Base-by-base conservation (phyloP, 805 yeast species). In the Wickerhamiella shivajii region DNA sequence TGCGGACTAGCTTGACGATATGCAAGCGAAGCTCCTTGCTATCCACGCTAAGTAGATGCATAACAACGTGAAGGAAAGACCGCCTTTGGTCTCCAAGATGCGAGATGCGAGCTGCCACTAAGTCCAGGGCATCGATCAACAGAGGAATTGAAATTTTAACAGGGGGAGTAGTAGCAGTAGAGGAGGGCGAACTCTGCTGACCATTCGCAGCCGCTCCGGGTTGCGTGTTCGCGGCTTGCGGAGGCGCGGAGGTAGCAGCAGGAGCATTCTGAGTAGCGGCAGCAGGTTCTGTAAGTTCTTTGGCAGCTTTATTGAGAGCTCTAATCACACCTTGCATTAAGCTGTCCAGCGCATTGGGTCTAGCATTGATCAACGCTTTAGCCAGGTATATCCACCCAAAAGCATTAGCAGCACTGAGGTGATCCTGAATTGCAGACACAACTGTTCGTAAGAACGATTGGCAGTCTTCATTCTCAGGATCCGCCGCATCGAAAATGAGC, bases 51-150 rank as follows among this genome's bases (percentile, higher is more conserved):
- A 90, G 98, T 42, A 87, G 61, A 44, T 87, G 93, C 0, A 94
- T 95, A 36, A 90, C 63, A 5, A 85, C 61, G 0, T 93, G 74
- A 41, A 90, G 57, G 51, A 85, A 90, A 17, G 85, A 74, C 33
- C 98, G 67, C 39, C 98, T 69, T 48, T 87, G 94, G 45, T 90
- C 99, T 4, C 94, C 96, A 17, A 92, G 60, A n/a, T 70, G 67
- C 0, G 92, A 71, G 4, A 90, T 80, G 43, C 96, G 69, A 63
- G 70, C 67, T 0, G 93, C 72, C 1, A 87, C 72, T 33, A 87
- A 65, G 42, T 76, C 74, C 34, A 90, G 59, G 17, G 83, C 71
- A 52, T 77, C 78, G 39, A 77, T 83, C 28, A 90, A 59, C 22
- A 84, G 56, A 24, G 26, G 26, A 9, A 18, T 33, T 15, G 30